Percentiles rank a stretch among this genome's conserved stretches.
These are phyloP conservation scores for Aspergillus sclerotioniger DNA, from an alignment of 495 filamentous ascomycete species.

Conservation along the genomic window DNA sequence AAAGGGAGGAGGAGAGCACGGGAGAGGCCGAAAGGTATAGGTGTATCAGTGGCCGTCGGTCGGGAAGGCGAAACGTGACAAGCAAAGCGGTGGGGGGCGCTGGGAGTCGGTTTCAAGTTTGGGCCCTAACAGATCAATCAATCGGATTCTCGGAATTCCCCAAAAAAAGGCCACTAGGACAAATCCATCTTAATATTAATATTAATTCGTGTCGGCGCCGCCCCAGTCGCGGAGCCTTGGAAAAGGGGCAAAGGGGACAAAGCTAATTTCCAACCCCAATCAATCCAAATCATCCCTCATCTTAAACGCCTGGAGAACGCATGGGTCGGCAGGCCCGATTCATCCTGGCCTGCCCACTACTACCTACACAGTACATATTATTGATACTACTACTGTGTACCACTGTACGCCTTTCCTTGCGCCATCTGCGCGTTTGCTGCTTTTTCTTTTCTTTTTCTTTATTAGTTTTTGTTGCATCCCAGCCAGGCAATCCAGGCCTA, in stretches of 20 bases:
- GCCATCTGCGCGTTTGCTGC: conserved; percentile 14
- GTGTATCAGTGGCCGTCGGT: conserved; percentile 16
- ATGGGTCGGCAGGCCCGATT: too few relatives aligned
- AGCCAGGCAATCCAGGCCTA: background rate
- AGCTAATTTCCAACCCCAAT: background rate
- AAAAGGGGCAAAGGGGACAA: conserved; percentile 1
- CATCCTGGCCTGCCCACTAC: too few relatives aligned
- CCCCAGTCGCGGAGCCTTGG: conserved; percentile 3
- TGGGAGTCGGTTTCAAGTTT: conserved; percentile 41
- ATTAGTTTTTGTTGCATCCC: background rate
- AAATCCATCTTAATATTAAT: too few relatives aligned
- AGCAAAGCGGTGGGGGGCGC: conserved; percentile 3
- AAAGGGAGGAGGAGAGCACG: too few relatives aligned
- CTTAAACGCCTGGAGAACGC: background rate
- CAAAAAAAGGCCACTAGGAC: too few relatives aligned
- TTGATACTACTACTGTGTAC: conserved; percentile 4
- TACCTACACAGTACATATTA: background rate
- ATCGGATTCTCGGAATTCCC: background rate
- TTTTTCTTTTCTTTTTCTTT: too few relatives aligned
- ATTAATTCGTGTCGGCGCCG: conserved; percentile 2
- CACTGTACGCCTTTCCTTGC: conserved; percentile 6
- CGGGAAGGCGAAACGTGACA: conserved; percentile 25
- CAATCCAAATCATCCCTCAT: background rate
- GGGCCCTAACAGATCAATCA: conserved; percentile 17
- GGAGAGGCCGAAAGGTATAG: conserved; percentile 20